Base-by-base conservation (phyloP, 805 yeast genomes). In the Hanseniaspora lindneri region DNA sequence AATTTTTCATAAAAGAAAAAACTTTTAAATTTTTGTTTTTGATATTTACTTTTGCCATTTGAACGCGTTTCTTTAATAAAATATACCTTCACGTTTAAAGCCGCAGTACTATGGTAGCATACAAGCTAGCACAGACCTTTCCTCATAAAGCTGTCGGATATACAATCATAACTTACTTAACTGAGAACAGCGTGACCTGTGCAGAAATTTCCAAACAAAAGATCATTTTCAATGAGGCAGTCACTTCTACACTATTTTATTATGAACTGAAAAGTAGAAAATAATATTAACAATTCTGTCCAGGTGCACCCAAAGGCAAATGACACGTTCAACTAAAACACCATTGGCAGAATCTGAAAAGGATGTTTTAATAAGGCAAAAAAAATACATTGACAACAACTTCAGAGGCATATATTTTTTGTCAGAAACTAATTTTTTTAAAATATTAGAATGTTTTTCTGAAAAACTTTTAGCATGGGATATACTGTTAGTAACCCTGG, bases 401-500 rank as follows among this genome's bases (percentile, higher is more conserved):
- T 39, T 17, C 24, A 30, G 19, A 39, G 27, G 20, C 13, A 46
- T 39, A 13, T 39, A 46, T 23, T 21, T 23, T 19, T 25, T 46
- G 8, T 46, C 39, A 25, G 42, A 46, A 32, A 46, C 43, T 4
- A 46, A 46, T 35, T 19, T 37, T 23, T 46, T 19, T 19, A 34
- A 39, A 14, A 25, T 46, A 27, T 17, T 46, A 24, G 28, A 28
- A 13, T 25, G 35, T 17, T 46, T 46, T 39, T 27, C 49, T 14
- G 27, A 46, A 32, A 33, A 30, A 14, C 32, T 46, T 10, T 23
- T 46, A 9, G 32, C 20, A 6, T 46, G 41, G 41, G 49, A 46
- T 11, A 46, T 46, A 9, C 23, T 35, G 0, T 19, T 46, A 19
- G 28, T 46, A 7, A 39, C 39, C 1, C 64, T 83, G 43, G 75